phyloP scores from a whole-genome alignment of 805 yeast genomes.

The Alloascoidea hylecoeti region DNA sequence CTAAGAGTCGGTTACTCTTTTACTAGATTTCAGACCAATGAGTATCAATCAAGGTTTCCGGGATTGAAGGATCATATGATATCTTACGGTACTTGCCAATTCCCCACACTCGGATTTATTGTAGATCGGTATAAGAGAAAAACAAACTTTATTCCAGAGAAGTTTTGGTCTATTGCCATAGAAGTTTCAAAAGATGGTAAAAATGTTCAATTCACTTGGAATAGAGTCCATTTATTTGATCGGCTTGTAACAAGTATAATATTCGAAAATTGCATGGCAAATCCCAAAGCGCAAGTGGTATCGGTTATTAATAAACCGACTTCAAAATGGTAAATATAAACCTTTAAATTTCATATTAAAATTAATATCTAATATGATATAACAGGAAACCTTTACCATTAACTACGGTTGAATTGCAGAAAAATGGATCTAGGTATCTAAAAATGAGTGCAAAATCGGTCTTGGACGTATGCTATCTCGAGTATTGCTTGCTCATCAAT shows the following conservation, averaged over 20 bases:
- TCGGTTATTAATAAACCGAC: constrained; percentile 48
- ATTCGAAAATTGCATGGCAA: constrained; percentile 51
- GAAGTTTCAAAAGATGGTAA: constrained; percentile 25
- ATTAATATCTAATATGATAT: too few species aligned
- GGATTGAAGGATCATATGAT: constrained; percentile 19
- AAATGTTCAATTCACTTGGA: constrained; percentile 50
- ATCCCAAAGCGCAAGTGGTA: constrained; percentile 34
- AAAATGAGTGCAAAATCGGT: constrained; percentile 72
- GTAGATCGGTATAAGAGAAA: constrained; percentile 82
- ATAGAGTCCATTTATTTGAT: constrained; percentile 59
- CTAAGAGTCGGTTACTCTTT: constrained; percentile 80
- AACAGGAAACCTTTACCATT: constrained; percentile 86
- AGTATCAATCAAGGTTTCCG: constrained; percentile 21
- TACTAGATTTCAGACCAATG: constrained; percentile 62
- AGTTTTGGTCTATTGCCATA: constrained; percentile 63
- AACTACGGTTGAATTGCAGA: constrained; percentile 89
- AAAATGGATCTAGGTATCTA: constrained; percentile 63
- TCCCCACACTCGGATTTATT: constrained; percentile 92
- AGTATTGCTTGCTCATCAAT: neutral
- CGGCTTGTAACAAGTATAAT: constrained; percentile 45
- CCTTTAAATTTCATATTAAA: too few species aligned
- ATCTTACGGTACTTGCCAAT: constrained; percentile 91
- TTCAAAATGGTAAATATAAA: constrained; percentile 51
- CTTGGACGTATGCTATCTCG: constrained; percentile 33
- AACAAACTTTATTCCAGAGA: constrained; percentile 57